phyloP scores from a whole-genome alignment of 1,284 basidiomycete genomes.

The Heterobasidion occidentale region DNA sequence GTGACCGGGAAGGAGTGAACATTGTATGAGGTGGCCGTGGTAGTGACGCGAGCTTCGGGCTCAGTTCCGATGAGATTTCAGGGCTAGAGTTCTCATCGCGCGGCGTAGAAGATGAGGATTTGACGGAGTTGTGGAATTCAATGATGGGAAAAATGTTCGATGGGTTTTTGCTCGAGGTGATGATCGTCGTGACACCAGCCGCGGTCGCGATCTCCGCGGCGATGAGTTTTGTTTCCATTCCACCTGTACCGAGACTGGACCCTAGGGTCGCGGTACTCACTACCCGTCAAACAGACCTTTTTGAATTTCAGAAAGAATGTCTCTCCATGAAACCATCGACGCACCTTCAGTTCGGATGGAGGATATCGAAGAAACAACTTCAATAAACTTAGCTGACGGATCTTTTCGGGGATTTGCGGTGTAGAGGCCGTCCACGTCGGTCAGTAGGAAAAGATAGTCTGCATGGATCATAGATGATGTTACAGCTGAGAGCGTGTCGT shows the following conservation, averaged over 20 bases:
- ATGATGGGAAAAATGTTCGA: slow-evolving; percentile 79
- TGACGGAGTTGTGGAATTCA: slow-evolving; percentile 51
- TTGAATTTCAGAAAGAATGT: not conserved
- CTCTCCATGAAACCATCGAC: slow-evolving; percentile 7
- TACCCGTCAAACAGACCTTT: slow-evolving; percentile 20
- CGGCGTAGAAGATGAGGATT: slow-evolving; percentile 23
- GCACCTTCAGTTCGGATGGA: slow-evolving; percentile 77
- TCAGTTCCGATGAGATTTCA: not conserved
- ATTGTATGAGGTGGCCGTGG: slow-evolving; percentile 77
- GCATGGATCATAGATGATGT: slow-evolving; percentile 96
- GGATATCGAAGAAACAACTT: slow-evolving; percentile 78
- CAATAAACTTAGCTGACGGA: slow-evolving; percentile 73
- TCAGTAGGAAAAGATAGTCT: slow-evolving; percentile 94
- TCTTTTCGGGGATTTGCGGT: slow-evolving; percentile 93
- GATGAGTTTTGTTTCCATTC: slow-evolving; percentile 99
- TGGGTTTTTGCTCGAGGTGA: slow-evolving; percentile 79
- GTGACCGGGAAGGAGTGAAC: slow-evolving; percentile 70
- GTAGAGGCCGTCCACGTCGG: slow-evolving; percentile 95
- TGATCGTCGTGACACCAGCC: slow-evolving; percentile 92
- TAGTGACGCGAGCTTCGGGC: slow-evolving; percentile 1
- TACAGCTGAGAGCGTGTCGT: slow-evolving; percentile 96
- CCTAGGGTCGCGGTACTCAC: slow-evolving; percentile 91
- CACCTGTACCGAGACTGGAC: slow-evolving; percentile 91
- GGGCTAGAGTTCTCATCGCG: slow-evolving; percentile 28
- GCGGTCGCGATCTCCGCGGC: slow-evolving; percentile 96